These are phyloP conservation scores for Knoxia roxburghii DNA, from an alignment of 257 asterid genomes.

Conservation along the genomic window DNA sequence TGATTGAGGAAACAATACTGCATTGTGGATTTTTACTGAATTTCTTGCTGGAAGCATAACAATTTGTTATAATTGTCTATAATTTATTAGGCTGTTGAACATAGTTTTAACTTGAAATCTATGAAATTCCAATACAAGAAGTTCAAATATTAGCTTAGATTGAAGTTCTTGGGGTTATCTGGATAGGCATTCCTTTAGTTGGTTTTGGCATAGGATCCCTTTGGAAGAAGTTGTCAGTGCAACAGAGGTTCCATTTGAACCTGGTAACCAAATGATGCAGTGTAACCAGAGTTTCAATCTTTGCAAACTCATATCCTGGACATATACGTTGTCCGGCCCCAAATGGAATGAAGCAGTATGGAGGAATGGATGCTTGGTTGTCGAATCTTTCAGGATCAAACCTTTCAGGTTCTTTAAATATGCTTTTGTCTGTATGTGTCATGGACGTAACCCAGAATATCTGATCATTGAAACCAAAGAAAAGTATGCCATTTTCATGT, in stretches of 20 bases:
- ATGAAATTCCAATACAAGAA: neutral
- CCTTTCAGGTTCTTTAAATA: conserved; percentile 51
- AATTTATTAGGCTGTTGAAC: neutral
- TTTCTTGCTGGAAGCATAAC: neutral
- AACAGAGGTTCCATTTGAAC: conserved; percentile 54
- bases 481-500: neutral
- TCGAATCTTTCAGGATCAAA: conserved; percentile 56
- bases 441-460: conserved; percentile 54
- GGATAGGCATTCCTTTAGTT: conserved; percentile 55
- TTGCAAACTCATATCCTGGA: conserved; percentile 74
- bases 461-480: conserved; percentile 22
- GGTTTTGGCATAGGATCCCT: conserved; percentile 67
- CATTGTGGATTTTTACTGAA: neutral
- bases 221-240: conserved; percentile 31
- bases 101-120: neutral
- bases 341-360: conserved; percentile 57
- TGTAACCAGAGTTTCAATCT: conserved; percentile 51
- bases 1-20: neutral
- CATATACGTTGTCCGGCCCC: conserved; percentile 75
- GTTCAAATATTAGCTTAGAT: neutral
- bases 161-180: conserved; percentile 25
- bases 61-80: no score
- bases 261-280: conserved; percentile 48
- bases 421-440: conserved; percentile 57
- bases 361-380: conserved; percentile 42